These are phyloP conservation scores for Zygoascus sp. DNA, from an alignment of 1,139 yeast genomes.

Conservation along the genomic window DNA sequence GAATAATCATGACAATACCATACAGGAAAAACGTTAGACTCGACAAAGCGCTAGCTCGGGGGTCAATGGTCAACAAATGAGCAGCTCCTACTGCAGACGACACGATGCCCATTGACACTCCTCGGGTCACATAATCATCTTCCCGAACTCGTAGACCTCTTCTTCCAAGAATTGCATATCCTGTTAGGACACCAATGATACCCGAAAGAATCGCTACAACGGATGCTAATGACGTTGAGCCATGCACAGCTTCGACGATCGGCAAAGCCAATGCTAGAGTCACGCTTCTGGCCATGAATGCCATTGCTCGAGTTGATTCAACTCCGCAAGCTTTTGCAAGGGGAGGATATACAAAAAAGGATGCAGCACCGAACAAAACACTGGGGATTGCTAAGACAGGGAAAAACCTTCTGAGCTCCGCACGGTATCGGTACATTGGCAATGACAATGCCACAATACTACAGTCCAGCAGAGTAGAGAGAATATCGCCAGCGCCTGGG, in stretches of 20 bases:
- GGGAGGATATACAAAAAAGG: slow-evolving; percentile 67
- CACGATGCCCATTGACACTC: slow-evolving; percentile 69
- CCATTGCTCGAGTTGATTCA: slow-evolving; percentile 55
- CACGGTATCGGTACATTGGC: slow-evolving; percentile 72
- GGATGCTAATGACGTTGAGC: slow-evolving; percentile 69
- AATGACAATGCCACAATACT: slow-evolving; percentile 70
- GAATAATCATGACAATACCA: slow-evolving; percentile 67
- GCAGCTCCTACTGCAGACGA: slow-evolving; percentile 85
- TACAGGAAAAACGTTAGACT: slow-evolving; percentile 65
- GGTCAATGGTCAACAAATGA: slow-evolving; percentile 60
- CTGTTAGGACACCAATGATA: slow-evolving; percentile 66
- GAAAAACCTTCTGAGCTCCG: slow-evolving; percentile 57
- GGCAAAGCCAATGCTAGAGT: slow-evolving; percentile 80
- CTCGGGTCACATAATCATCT: slow-evolving; percentile 69
- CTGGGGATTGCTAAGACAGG: slow-evolving; percentile 58
- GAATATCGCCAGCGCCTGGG: slow-evolving; percentile 82
- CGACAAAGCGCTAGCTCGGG: slow-evolving; percentile 78
- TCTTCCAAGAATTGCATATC: slow-evolving; percentile 48
- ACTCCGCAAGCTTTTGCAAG: slow-evolving; percentile 63
- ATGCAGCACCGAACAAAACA: slow-evolving; percentile 50
- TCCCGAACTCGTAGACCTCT: slow-evolving; percentile 46
- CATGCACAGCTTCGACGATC: slow-evolving; percentile 57
- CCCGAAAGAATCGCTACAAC: slow-evolving; percentile 78
- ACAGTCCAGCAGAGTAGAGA: slow-evolving; percentile 66
- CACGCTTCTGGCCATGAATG: slow-evolving; percentile 77